Conservation (phyloP, 108 stramenopile species). For the Craspedostauros australis region DNA sequence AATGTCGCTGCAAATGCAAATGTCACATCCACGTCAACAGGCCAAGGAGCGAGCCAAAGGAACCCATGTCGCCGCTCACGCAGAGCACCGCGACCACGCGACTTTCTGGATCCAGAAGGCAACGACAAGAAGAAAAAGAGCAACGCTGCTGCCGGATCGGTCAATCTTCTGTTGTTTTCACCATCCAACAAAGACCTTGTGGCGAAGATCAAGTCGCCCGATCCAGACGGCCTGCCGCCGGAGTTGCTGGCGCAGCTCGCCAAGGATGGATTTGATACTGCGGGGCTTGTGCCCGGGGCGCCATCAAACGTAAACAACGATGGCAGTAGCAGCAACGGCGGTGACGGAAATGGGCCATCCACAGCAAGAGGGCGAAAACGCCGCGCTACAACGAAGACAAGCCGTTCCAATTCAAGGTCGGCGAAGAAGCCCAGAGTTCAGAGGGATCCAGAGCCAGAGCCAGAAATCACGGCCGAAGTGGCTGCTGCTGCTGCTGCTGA, state of each 20-base stretch:
- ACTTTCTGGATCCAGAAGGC: too few species aligned
- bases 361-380: neutral
- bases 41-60: neutral
- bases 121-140: too few species aligned
- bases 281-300: neutral
- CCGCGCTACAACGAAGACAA: neutral
- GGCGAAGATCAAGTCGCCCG: too few species aligned
- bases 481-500: too few species aligned
- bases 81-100: neutral
- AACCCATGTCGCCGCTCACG: constrained; percentile 6
- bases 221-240: constrained; percentile 22
- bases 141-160: too few species aligned
- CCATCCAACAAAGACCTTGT: too few species aligned
- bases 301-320: neutral
- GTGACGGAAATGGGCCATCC: neutral
- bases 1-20: neutral
- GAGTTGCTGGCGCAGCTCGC: constrained; percentile 28
- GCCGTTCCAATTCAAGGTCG: neutral
- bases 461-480: neutral
- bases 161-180: too few species aligned
- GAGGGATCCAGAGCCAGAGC: neutral
- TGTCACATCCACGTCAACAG: neutral
- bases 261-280: constrained; percentile 40
- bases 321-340: neutral
- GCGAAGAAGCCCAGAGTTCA: neutral